Percentiles rank a stretch among this genome's conserved stretches.
phyloP scores from a whole-genome alignment of 129 eudicot genomes.

The Chrysanthemum lavandulifolium region DNA sequence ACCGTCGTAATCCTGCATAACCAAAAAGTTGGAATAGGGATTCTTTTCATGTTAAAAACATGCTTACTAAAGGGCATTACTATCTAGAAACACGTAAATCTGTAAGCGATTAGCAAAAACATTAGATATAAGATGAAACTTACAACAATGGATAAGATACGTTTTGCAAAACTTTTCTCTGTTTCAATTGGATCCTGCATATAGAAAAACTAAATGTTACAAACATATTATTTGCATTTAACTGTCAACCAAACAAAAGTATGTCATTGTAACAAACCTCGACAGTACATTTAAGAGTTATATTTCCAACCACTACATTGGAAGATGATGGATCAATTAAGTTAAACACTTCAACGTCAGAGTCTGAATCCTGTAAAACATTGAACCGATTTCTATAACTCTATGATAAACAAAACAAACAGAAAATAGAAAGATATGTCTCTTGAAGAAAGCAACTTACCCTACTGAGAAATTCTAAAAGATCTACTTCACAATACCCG shows the following conservation, averaged over 20 bases:
- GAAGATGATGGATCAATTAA: conserved; percentile 73
- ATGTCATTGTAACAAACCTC: conserved; percentile 53
- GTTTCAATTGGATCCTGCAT: conserved; percentile 89
- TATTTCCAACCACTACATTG: conserved; percentile 54
- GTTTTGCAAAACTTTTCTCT: conserved; percentile 77
- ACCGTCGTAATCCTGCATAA: conserved; percentile 72
- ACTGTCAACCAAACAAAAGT: background rate
- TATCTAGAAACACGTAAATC: background rate
- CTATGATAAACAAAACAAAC: background rate
- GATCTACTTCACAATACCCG: conserved; percentile 83
- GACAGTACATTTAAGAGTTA: conserved; percentile 67
- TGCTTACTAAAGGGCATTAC: background rate
- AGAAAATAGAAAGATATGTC: background rate
- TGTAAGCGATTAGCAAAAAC: background rate
- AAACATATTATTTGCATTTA: background rate
- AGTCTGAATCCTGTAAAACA: conserved; percentile 58
- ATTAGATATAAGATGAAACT: conserved; percentile 23
- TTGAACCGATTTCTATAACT: conserved; percentile 15
- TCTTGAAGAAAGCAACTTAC: conserved; percentile 38
- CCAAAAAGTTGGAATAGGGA: conserved; percentile 4
- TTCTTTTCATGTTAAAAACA: too few species aligned
- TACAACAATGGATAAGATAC: conserved; percentile 83
- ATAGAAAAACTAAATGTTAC: background rate
- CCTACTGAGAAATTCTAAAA: conserved; percentile 66
- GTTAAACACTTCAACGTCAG: conserved; percentile 49